phyloP scores from a whole-genome alignment of 768 basidiomycete species.

The Pluteus cervinus region DNA sequence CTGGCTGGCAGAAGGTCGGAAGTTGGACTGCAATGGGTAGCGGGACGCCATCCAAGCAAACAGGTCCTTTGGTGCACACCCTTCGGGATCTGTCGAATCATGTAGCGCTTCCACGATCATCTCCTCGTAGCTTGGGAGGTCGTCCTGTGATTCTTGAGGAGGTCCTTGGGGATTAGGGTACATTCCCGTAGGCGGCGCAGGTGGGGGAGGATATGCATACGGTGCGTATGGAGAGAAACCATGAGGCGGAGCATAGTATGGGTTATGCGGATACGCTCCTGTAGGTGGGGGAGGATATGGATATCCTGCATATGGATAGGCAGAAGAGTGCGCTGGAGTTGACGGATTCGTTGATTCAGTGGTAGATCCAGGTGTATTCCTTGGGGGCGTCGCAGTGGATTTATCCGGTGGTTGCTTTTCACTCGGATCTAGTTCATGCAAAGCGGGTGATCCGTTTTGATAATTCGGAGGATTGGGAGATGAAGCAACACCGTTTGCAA shows the following conservation, averaged over 20 bases:
- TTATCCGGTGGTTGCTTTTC: conserved; percentile 10
- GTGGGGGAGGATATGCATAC: conserved; percentile 20
- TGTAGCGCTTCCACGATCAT: conserved; percentile 82
- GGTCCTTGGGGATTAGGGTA: conserved; percentile 12
- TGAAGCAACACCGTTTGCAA: too few relatives aligned
- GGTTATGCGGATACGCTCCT: conserved; percentile 53
- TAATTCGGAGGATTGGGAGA: too few relatives aligned
- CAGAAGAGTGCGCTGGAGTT: conserved; percentile 7
- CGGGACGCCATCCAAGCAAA: conserved; percentile 80
- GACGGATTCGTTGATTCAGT: conserved; percentile 7
- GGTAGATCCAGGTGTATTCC: background rate
- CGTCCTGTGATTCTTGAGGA: conserved; percentile 25
- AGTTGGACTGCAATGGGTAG: conserved; percentile 85
- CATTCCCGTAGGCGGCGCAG: conserved; percentile 19
- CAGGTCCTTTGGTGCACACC: conserved; percentile 75
- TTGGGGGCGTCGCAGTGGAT: conserved; percentile 11
- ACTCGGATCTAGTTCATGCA: conserved; percentile 20
- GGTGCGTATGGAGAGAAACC: conserved; percentile 37
- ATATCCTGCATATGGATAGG: conserved; percentile 13
- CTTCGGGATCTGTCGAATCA: conserved; percentile 64
- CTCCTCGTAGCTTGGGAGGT: conserved; percentile 84
- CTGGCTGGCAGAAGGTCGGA: conserved; percentile 84
- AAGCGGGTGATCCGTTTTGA: conserved; percentile 10
- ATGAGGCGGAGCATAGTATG: conserved; percentile 52
- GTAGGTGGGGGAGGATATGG: conserved; percentile 14